Evolutionary conservation across 1,284 basidiomycete species (phyloP).

Genomic region (Agaricales sp.): DNA sequence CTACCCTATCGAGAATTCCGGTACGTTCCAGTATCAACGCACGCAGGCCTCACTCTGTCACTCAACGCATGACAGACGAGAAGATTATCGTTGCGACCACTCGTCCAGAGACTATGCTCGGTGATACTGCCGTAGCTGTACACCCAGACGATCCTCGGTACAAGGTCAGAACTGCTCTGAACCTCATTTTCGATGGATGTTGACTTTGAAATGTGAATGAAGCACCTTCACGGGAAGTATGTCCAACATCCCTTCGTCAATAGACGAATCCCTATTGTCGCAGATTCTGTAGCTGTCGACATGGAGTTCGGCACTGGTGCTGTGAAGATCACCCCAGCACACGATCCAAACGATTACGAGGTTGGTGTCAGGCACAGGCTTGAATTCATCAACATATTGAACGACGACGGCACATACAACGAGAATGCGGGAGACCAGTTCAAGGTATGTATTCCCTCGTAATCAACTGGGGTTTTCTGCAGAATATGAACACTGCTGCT

Average conservation of each 20-base stretch:
- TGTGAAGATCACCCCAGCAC: slow-evolving; percentile 99
- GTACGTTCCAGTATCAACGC: slow-evolving; percentile 24
- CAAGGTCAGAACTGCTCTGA: slow-evolving; percentile 28
- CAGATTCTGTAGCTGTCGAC: slow-evolving; percentile 82
- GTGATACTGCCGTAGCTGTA: slow-evolving; percentile 95
- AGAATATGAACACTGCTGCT: neutral
- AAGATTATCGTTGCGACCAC: slow-evolving; percentile 93
- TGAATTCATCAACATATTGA: slow-evolving; percentile 92
- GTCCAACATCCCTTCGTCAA: slow-evolving; percentile 86
- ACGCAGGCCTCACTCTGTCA: neutral
- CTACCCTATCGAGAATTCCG: slow-evolving; percentile 82
- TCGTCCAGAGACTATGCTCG: slow-evolving; percentile 98
- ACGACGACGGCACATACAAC: slow-evolving; percentile 97
- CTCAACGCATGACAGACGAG: slow-evolving; percentile 49
- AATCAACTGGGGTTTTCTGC: neutral
- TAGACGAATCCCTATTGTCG: slow-evolving; percentile 83
- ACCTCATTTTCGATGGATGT: neutral
- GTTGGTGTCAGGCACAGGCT: slow-evolving; percentile 86
- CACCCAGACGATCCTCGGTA: slow-evolving; percentile 94
- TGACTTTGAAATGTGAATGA: slow-evolving; percentile 1
- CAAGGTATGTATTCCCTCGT: slow-evolving; percentile 33
- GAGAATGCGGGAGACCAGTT: slow-evolving; percentile 79
- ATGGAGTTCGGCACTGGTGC: slow-evolving; percentile 98
- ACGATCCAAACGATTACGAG: slow-evolving; percentile 97
- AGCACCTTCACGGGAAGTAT: slow-evolving; percentile 92